Evolutionary conservation across 2,329 filamentous ascomycete species (phyloP), one percentile per base, ranked within the genome.

Genomic region (Calonectria hongkongensis): DNA sequence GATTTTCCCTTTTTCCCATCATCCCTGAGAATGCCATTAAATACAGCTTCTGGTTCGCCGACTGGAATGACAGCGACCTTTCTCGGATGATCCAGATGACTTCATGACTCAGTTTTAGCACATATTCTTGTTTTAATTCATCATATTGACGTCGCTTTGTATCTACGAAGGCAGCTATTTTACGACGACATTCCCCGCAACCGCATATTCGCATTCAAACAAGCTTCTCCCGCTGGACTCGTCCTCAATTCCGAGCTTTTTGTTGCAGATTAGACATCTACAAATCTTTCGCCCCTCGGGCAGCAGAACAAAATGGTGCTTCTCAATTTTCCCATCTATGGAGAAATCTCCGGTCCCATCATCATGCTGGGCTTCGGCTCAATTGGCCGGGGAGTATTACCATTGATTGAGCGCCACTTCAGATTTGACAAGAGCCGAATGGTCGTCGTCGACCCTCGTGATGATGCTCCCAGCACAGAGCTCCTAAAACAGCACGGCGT

Each of bases 361-460:
- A 36, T 63, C 15, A 47, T 63, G 58, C 21, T 63, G 25, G 58
- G 58, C 39, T 63, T 63, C 18, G 58, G 58, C 39, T 63, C 58
- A 25, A 63, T 63, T 16, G 58, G 58, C 28, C 41, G 25, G 8
- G 58, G 58, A 47, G 45, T 41, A 18, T 25, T 63, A 15, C 58
- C 58, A 4, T 25, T 63, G 58, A 63, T 63, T 21, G 58, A 25
- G 12, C 58, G 58, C 6, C 58, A 63, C 28, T 63, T 63, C 41
- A 63, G 28, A n/a, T 45, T 63, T 27, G 27, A 63, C 39, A 63
- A 18, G 16, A 21, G 41, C 58, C 58, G 58, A 16, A 63, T 63
- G 58, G 58, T 63, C 25, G 58, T 63, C 58, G n/a, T 63, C 25
- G 58, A 63, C 39, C 58, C 58, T 1, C 58, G 58, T 3, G 58